Evolutionary conservation across 345 rosid species (phyloP).

Genomic region (Arabidopsis suecica): DNA sequence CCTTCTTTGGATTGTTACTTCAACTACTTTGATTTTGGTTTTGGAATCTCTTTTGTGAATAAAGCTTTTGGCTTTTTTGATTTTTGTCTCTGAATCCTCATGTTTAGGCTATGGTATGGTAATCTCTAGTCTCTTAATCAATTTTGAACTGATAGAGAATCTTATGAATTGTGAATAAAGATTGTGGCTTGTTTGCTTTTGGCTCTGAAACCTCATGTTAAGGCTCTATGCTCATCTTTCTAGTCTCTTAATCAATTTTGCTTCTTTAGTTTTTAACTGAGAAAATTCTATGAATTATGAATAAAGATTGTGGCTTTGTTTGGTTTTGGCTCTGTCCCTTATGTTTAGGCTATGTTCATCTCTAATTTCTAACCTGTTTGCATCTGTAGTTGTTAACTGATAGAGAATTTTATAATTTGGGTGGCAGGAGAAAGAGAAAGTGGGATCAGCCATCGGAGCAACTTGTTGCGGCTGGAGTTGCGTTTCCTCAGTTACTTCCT

Average conservation of each 20-base stretch:
- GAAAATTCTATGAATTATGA: too few species aligned
- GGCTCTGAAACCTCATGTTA: neutral
- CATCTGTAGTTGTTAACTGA: neutral
- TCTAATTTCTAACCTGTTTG: neutral
- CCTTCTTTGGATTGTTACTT: constrained; percentile 6
- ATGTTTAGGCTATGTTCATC: neutral
- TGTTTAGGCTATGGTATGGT: neutral
- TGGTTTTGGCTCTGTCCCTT: too few species aligned
- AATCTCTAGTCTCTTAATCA: too few species aligned
- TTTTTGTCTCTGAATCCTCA: neutral
- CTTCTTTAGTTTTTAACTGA: too few species aligned
- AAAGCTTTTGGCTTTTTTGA: neutral
- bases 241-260: too few species aligned
- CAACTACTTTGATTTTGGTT: neutral
- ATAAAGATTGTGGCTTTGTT: neutral
- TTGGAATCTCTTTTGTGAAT: neutral
- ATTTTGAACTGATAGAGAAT: too few species aligned
- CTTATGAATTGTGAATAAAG: too few species aligned
- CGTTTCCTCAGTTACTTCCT: constrained; percentile 47
- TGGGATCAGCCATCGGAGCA: constrained; percentile 96
- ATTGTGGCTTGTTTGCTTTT: neutral
- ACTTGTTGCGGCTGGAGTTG: constrained; percentile 55
- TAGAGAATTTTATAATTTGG: neutral
- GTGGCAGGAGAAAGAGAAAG: constrained; percentile 78
- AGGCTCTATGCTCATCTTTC: neutral